Evolutionary conservation across 768 basidiomycete species (phyloP), one percentile per base, ranked within the genome.

Genomic region (Termitomyces heimii): DNA sequence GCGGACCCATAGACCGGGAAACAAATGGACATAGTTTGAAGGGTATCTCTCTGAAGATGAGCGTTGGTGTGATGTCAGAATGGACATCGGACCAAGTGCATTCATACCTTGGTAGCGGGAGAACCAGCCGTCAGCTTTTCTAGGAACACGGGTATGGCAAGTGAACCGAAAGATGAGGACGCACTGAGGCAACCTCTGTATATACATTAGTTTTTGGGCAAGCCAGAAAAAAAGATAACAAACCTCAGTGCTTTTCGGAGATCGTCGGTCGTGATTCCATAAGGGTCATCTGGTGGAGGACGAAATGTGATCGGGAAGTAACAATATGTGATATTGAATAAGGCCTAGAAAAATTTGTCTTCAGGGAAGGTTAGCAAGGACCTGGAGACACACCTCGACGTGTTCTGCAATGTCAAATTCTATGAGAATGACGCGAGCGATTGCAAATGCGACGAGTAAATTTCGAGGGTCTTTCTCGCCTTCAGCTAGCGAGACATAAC

Each of bases 381-480:
- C 2, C 3, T 20, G 12, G 26, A 34, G 34, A 65, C 82, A 60
- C 64, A 94, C 96, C 75, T 98, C 95, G 35, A 93, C 76, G 58
- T 83, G 77, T 37, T 79, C 74, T 18, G 80, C 73, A 34, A 92
- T 81, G 58, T 97, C 88, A 63, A 98, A 98, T 61, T 98, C 94
- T 34, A 93, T 82, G 6, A 95, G 69, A 37, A 98, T 79, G 8
- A 93, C 88, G n/a, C 85, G 81, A 55, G 84, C 87, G 57, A 98
- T 90, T 5, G 89, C 85, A 68, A 98, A 99, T 28, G 91, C 90
- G 12, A 96, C 65, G 62, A 97, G 77, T 8, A 99, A 77, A 71
- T 98, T 99, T 18, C 97, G 80, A 31, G 97, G 97, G 68, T 99
- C 97, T 66, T 98, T 98, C 73, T 99, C 97, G 16, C 94, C 95